Base-by-base conservation (phyloP, 495 filamentous ascomycete genomes). In the Podospora appendiculata region DNA sequence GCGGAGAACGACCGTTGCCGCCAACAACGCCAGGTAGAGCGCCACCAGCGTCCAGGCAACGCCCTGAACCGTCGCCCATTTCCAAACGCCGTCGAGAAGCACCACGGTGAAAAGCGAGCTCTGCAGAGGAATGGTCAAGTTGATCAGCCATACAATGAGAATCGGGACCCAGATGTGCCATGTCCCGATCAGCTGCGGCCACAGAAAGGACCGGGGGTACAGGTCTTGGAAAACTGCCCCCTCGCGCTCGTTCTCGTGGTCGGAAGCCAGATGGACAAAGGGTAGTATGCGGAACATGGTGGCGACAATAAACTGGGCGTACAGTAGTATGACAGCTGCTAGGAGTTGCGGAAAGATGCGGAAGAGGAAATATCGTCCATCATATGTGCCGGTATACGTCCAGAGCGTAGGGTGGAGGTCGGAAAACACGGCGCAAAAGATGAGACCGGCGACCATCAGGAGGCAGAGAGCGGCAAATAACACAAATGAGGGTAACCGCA, bases 351-450 rank as follows among this genome's bases (percentile, higher is more conserved):
- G 90, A 7, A 96, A 64, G 60, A 90, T 89, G 52, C 88, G 78
- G 63, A 94, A 87, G 48, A 95, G 69, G 65, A 95, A 95, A 62
- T 94, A 96, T n/a, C 81, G 78, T 8, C 72, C 70, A 19, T 82
- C 84, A 46, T 84, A 82, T 44, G 85, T 82, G 49, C 75, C 74
- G 17, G 65, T 66, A 65, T 89, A 96, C 9, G 70, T 58, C 66
- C 79, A 80, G 6, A 95, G 62, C 0, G 90, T 88, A 8, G 74
- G 57, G 49, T 85, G 77, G 6, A 69, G 59, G 18, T 74, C 69
- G 4, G 89, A 90, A 68, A 78, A 92, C 18, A 88, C 71, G 49
- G 87, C 90, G 63, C 78, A 85, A 61, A 90, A 85, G 8, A 84
- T 72, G 14, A 95, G 72, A 6, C 75, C 85, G 0, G 76, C 80